These are phyloP conservation scores for Akanthomyces lecanii DNA, from an alignment of 2,329 filamentous ascomycete species.

Conservation along the genomic window DNA sequence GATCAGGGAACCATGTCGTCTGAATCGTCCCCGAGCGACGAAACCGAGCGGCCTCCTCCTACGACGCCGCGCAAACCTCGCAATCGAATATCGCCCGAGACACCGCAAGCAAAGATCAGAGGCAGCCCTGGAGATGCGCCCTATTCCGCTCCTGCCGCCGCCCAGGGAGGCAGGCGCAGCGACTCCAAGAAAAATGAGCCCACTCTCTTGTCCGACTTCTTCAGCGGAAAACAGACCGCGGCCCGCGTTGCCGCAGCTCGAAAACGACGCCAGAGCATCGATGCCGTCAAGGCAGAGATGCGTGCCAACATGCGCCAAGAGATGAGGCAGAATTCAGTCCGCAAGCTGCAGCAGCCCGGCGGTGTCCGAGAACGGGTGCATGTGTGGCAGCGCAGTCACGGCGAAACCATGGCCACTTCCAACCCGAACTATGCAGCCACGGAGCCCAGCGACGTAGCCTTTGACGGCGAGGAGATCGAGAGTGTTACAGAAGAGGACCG, in stretches of 20 bases:
- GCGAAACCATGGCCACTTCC: slow-evolving; percentile 54
- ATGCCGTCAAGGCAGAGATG: slow-evolving; percentile 53
- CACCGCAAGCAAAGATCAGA: slow-evolving; percentile 17
- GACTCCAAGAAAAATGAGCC: slow-evolving; percentile 37
- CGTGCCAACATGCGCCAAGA: slow-evolving; percentile 36
- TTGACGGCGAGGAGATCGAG: slow-evolving; percentile 51
- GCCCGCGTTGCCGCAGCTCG: slow-evolving; percentile 50
- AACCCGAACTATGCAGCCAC: slow-evolving; percentile 50
- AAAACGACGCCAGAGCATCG: slow-evolving; percentile 53
- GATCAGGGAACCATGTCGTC: slow-evolving; percentile 13
- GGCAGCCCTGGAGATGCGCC: slow-evolving; percentile 28
- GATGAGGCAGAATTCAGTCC: slow-evolving; percentile 56
- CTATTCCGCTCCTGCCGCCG: slow-evolving; percentile 40
- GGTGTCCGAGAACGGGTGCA: slow-evolving; percentile 76
- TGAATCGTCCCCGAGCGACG: slow-evolving; percentile 17
- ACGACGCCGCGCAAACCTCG: slow-evolving; percentile 15
- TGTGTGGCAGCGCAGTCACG: slow-evolving; percentile 78
- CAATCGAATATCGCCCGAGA: slow-evolving; percentile 3
- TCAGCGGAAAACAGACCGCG: slow-evolving; percentile 53
- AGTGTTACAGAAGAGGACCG: slow-evolving; percentile 60
- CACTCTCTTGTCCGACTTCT: slow-evolving; percentile 53
- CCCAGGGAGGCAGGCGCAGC: slow-evolving; percentile 30
- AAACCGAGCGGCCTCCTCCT: slow-evolving; percentile 7
- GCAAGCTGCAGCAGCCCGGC: slow-evolving; percentile 57
- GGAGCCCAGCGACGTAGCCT: slow-evolving; percentile 58